phyloP scores from a whole-genome alignment of 768 basidiomycete species.

The Tylopilus sp. region DNA sequence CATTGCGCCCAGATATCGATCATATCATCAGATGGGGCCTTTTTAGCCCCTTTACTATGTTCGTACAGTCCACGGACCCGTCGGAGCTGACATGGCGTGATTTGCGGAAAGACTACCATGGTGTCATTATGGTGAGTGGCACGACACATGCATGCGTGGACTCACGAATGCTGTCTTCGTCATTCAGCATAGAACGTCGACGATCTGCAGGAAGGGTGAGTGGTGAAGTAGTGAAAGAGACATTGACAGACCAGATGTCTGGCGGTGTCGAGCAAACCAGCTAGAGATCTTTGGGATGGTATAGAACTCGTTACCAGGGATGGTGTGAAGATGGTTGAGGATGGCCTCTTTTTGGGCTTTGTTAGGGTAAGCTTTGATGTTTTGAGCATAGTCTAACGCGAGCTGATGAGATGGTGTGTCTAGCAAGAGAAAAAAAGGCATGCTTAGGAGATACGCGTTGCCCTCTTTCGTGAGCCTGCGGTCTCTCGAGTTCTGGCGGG shows the following conservation, averaged over 20 bases:
- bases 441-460: not conserved
- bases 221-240: not conserved
- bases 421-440: not conserved
- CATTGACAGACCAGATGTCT: not conserved
- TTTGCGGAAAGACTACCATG: constrained; percentile 25
- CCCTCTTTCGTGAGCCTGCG: constrained; percentile 8
- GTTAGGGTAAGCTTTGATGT: constrained; percentile 11
- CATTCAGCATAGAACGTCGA: not conserved
- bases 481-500: not conserved
- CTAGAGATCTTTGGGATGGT: constrained; percentile 10
- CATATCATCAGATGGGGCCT: constrained; percentile 19
- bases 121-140: not conserved
- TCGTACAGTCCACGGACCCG: constrained; percentile 20
- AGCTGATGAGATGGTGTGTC: not conserved
- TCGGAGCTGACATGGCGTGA: constrained; percentile 20
- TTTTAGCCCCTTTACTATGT: too few species aligned
- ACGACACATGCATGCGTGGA: not conserved
- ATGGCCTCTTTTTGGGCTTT: constrained; percentile 12
- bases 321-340: constrained; percentile 10
- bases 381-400: constrained; percentile 19
- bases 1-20: constrained; percentile 27
- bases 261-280: constrained; percentile 27
- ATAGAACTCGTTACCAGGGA: constrained; percentile 24
- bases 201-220: not conserved
- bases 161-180: constrained; percentile 29